These are phyloP conservation scores for Bauhinia variegata DNA, from an alignment of 306 rosid species.

Conservation along the genomic window DNA sequence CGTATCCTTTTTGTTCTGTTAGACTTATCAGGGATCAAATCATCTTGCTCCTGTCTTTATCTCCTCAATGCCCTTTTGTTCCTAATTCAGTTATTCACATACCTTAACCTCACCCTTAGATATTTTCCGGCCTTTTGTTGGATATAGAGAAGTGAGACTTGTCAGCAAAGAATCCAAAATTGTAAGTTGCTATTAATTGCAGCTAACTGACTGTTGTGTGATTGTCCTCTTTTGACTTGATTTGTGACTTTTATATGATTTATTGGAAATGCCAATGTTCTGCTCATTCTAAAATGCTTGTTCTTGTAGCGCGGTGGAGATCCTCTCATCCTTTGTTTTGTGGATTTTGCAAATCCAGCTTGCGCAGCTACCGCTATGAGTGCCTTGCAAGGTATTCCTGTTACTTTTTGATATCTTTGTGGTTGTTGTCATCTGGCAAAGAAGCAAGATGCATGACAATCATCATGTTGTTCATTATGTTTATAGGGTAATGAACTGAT, in stretches of 20 bases:
- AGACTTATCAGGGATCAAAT: constrained; percentile 19
- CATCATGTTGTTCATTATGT: neutral
- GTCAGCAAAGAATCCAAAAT: constrained; percentile 85
- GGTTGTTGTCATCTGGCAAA: neutral
- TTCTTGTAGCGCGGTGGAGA: constrained; percentile 84
- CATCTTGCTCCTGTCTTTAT: constrained; percentile 15
- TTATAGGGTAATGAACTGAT: constrained; percentile 1
- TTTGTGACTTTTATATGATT: constrained; percentile 18
- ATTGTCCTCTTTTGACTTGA: constrained; percentile 21
- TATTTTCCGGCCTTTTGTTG: constrained; percentile 95
- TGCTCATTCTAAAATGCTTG: constrained; percentile 33
- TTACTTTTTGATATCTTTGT: constrained; percentile 25
- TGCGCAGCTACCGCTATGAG: constrained; percentile 93
- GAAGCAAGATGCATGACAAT: neutral
- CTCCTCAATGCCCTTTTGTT: constrained; percentile 8
- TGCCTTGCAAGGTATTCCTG: constrained; percentile 78
- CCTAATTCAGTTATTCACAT: constrained; percentile 3
- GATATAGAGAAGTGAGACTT: constrained; percentile 90
- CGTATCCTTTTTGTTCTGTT: constrained; percentile 67
- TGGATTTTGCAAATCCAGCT: constrained; percentile 83
- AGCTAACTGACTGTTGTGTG: neutral
- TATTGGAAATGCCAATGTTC: constrained; percentile 13
- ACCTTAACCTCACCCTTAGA: constrained; percentile 55
- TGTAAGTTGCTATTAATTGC: constrained; percentile 52
- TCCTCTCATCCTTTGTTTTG: constrained; percentile 88